Conservation (phyloP, 345 rosid species). For the Moricandia arvensis region DNA sequence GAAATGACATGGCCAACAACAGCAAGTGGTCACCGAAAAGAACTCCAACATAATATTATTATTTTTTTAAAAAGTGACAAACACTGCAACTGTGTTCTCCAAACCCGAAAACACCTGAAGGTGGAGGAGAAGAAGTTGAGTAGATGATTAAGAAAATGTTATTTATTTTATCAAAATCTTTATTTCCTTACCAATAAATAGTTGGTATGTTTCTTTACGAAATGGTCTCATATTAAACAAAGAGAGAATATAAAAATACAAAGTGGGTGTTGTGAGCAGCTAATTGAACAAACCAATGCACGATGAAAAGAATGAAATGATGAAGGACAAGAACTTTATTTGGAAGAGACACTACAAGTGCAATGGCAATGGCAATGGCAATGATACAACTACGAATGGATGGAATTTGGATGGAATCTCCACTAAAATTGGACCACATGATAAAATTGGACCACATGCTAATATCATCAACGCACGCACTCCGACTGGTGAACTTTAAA, state of each 20-base stretch:
- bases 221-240: too few species aligned
- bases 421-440: slow-evolving; percentile 14
- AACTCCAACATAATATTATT: too few species aligned
- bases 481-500: not conserved
- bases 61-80: too few species aligned
- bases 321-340: not conserved
- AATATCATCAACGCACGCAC: not conserved
- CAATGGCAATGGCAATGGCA: not conserved
- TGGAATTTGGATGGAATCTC: slow-evolving; percentile 15
- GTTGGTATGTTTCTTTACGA: too few species aligned
- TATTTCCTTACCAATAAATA: too few species aligned
- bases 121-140: not conserved
- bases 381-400: not conserved
- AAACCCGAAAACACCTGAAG: not conserved
- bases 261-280: not conserved
- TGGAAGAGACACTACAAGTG: not conserved
- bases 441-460: not conserved
- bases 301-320: slow-evolving; percentile 21
- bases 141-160: not conserved
- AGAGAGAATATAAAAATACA: too few species aligned
- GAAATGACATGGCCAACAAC: slow-evolving; percentile 15
- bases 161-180: too few species aligned
- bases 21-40: slow-evolving; percentile 3
- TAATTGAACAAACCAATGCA: slow-evolving; percentile 3
- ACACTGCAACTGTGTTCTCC: not conserved